Percentiles rank a stretch among this genome's conserved stretches.
These are phyloP conservation scores for Chenopodium formosanum DNA, from an alignment of 148 eudicot species.

Conservation along the genomic window DNA sequence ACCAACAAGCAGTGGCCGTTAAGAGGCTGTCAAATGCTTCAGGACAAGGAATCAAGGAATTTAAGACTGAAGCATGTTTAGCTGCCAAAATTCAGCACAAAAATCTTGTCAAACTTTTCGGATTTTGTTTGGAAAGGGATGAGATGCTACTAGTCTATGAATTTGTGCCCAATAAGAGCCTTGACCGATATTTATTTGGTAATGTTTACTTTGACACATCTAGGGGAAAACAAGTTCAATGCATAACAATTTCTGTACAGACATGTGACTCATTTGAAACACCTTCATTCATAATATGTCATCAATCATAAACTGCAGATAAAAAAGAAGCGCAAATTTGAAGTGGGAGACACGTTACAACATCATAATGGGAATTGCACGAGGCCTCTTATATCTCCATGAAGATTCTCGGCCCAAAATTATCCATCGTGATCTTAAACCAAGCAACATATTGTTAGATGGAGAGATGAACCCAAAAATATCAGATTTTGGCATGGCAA, in stretches of 20 bases:
- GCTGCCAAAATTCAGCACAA: constrained; percentile 36
- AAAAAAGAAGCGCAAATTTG: not conserved
- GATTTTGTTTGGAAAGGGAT: constrained; percentile 31
- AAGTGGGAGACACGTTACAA: constrained; percentile 29
- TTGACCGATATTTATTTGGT: constrained; percentile 31
- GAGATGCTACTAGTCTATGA: constrained; percentile 37
- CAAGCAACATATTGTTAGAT: constrained; percentile 75
- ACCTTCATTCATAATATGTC: no score
- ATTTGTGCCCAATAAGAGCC: constrained; percentile 32
- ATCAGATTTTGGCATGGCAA: constrained; percentile 79
- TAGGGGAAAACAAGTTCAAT: no score
- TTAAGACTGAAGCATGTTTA: constrained; percentile 30
- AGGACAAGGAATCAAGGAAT: constrained; percentile 33
- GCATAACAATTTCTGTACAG: no score
- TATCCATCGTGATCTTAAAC: constrained; percentile 78
- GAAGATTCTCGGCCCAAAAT: constrained; percentile 55
- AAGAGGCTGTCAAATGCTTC: constrained; percentile 35
- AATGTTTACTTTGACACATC: not conserved
- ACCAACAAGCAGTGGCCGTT: constrained; percentile 31
- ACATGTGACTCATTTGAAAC: no score
- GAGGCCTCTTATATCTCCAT: constrained; percentile 71
- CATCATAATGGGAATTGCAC: constrained; percentile 65
- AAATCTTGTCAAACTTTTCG: constrained; percentile 32
- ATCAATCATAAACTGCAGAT: no score
- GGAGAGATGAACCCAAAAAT: constrained; percentile 58